phyloP scores from a whole-genome alignment of 2,329 filamentous ascomycete genomes.

The Stagonosporopsis tanaceti region DNA sequence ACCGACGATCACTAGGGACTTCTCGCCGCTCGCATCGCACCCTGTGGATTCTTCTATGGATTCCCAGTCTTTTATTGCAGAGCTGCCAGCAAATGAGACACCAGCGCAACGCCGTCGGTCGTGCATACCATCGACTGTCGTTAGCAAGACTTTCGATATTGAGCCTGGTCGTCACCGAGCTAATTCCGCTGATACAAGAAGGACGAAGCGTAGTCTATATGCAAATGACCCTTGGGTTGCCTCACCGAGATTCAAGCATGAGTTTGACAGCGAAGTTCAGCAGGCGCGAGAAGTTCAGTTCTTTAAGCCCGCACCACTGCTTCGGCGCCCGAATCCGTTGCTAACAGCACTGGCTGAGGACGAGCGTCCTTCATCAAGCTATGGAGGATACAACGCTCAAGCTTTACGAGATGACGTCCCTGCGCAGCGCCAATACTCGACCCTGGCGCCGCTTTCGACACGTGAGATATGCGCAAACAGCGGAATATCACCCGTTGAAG shows the following conservation, averaged over 20 bases:
- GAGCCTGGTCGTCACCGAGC: constrained; percentile 34
- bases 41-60: constrained; percentile 37
- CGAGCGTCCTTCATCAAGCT: constrained; percentile 42
- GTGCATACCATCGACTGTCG: constrained; percentile 26
- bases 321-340: constrained; percentile 27
- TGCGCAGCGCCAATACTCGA: constrained; percentile 40
- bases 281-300: constrained; percentile 25
- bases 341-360: constrained; percentile 25
- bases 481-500: constrained; percentile 5
- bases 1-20: constrained; percentile 30
- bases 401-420: constrained; percentile 43
- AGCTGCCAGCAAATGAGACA: constrained; percentile 15
- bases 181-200: constrained; percentile 41
- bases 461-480: constrained; percentile 19
- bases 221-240: constrained; percentile 41
- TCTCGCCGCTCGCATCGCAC: constrained; percentile 45
- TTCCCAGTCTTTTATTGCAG: constrained; percentile 23
- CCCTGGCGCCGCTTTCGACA: constrained; percentile 41
- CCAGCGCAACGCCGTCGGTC: constrained; percentile 31
- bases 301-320: constrained; percentile 29
- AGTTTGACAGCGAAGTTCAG: constrained; percentile 22
- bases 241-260: constrained; percentile 32
- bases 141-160: constrained; percentile 23
- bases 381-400: constrained; percentile 28
- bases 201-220: constrained; percentile 35